Base-by-base conservation (phyloP, 495 filamentous ascomycete species). In the Podospora pseudocomata region DNA sequence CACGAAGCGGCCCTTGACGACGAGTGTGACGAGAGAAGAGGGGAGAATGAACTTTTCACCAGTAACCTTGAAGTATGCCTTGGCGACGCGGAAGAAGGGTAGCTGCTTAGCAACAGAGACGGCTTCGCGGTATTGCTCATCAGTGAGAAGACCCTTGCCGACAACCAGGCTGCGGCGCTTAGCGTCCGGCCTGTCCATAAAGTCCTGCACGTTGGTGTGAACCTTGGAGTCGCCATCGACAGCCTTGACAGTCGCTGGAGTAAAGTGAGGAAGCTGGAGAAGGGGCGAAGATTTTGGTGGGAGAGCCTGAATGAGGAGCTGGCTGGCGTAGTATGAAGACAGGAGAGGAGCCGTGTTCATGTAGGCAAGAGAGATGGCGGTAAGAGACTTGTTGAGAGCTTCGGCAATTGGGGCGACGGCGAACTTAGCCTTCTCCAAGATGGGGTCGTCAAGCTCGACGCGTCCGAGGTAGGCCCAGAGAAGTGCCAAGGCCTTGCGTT, bases 31-130 rank as follows among this genome's bases (percentile, higher is more conserved):
- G 59, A 99, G 85, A 71, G 92, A 95, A 72, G 90, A 90, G n/a
- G 95, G 94, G 16, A 92, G 96, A 75, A 98, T 90, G 76, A 88
- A 91, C 67, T 89, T 91, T 80, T 99, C 95, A 67, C 95, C 95
- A 71, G 91, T 89, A 63, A 99, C 95, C 83, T 99, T 99, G 87
- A 99, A 99, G 81, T 96, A 99, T 2, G 92, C 92, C 81, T 93
- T 94, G 76, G 93, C 92, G n/a, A 98, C 86, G 66, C 90, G 84
- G 60, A 98, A 81, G 58, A 86, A 83, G 0, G 95, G 95, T 15
- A 99, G 81, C 77, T 96, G 91, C 71, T 87, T 86, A 27, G 92
- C 93, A 56, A 97, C 88, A 57, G 79, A 75, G 63, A 96, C 80
- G 32, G 90, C 92, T 27, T 87, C 85, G 49, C 86, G 80, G 79